Base-by-base conservation (phyloP, 805 yeast species). In the Nakazawaea peltata region DNA sequence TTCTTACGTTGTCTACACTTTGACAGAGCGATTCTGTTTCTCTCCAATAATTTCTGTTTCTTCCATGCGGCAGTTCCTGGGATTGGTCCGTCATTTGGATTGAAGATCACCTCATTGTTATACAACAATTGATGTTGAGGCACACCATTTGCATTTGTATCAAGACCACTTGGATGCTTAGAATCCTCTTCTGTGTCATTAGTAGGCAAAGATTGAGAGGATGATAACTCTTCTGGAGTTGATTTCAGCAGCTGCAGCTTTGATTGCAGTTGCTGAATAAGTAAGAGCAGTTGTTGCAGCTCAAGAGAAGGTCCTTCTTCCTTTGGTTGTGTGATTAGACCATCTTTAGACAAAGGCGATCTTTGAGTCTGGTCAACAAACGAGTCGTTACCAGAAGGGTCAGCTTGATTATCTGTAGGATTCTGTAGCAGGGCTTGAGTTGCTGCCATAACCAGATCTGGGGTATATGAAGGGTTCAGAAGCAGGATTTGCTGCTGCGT, bases 1-100 rank as follows among this genome's bases (percentile, higher is more conserved):
- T 92, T 92, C 66, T 92, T 92, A 39, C 97, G 73, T 57, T 84
- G 94, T 41, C 98, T 74, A 64, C 97, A 92, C 53, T 87, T 88
- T 17, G 92, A 77, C 0, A 98, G 98, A 0, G 98, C 98, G 8
- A 92, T 75, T 39, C 98, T 69, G 56, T 92, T 92, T 43, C 97
- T 69, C 53, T 92, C 98, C 44, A 92, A 49, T 75, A 90, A 51
- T 66, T 79, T 53, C 69, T 76, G 43, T 88, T 59, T 80, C 71
- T 58, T 84, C 95, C 63, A 83, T 56, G 59, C 83, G 38, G 71
- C 71, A 13, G 66, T 73, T 37, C 79, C 79, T 0, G 77, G 78
- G 9, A 73, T 69, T 3, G 78, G 77, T 1, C 77, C 77, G 39
- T 65, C 59, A 51, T 70, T 55, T 10, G 75, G 71, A 46, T 70